Conservation (phyloP, 768 basidiomycete species). For the Tricholoma sp. region DNA sequence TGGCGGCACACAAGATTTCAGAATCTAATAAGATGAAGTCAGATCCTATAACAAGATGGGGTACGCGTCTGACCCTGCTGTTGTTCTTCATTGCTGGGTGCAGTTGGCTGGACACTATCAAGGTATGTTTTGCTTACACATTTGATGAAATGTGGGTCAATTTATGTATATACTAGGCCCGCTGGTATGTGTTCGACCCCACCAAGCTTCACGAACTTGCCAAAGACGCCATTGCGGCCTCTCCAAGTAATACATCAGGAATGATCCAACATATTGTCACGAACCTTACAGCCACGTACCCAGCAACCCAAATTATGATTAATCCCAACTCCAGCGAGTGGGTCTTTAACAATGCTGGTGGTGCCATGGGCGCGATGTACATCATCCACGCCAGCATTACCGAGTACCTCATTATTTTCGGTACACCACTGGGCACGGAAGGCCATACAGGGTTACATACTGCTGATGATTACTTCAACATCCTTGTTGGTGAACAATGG, state of each 20-base stretch:
- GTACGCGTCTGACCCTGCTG: constrained; percentile 28
- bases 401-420: constrained; percentile 95
- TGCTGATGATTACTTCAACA: constrained; percentile 98
- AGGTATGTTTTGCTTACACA: constrained; percentile 33
- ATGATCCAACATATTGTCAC: constrained; percentile 81
- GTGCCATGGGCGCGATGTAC: constrained; percentile 98
- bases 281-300: constrained; percentile 73
- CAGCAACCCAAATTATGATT: constrained; percentile 49
- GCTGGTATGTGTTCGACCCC: constrained; percentile 86
- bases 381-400: constrained; percentile 95
- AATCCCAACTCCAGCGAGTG: constrained; percentile 69
- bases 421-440: constrained; percentile 95
- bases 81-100: constrained; percentile 34
- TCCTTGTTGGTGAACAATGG: constrained; percentile 92
- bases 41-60: constrained; percentile 29
- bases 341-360: constrained; percentile 97
- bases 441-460: constrained; percentile 93
- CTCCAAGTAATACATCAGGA: constrained; percentile 58
- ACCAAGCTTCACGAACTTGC: constrained; percentile 66
- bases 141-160: background rate
- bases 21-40: background rate
- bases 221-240: constrained; percentile 62
- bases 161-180: constrained; percentile 41
- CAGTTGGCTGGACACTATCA: constrained; percentile 56
- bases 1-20: background rate